Evolutionary conservation across 371 early-diverging fungal species (phyloP).

Genomic region (Umbelopsis sp.): DNA sequence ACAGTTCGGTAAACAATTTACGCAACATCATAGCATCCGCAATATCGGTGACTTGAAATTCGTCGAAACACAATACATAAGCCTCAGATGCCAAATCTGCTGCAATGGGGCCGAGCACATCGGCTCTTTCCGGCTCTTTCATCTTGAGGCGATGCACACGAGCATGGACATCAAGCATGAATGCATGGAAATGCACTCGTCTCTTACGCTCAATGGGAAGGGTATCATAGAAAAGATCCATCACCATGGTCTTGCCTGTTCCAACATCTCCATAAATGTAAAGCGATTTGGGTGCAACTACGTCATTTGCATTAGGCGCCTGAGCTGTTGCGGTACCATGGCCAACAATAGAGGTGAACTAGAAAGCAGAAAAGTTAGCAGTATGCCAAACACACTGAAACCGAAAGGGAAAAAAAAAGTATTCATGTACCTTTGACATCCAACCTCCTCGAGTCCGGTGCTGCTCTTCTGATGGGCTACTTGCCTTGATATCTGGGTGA

Average conservation of each 20-base stretch:
- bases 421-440: conserved; percentile 10
- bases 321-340: background rate
- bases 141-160: conserved; percentile 79
- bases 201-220: conserved; percentile 72
- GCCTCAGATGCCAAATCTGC: conserved; percentile 79
- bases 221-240: conserved; percentile 92
- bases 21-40: conserved; percentile 96
- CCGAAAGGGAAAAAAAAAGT: background rate
- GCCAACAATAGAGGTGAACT: conserved; percentile 8
- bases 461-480: background rate
- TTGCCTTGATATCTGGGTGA: conserved; percentile 2
- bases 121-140: conserved; percentile 46
- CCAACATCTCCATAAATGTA: conserved; percentile 87
- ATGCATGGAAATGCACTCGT: conserved; percentile 94
- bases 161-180: conserved; percentile 92
- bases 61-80: conserved; percentile 93
- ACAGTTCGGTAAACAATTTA: conserved; percentile 80
- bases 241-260: conserved; percentile 95
- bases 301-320: conserved; percentile 1
- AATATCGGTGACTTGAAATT: conserved; percentile 97
- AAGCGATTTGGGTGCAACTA: conserved; percentile 58
- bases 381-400: background rate
- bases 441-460: background rate
- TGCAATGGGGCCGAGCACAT: conserved; percentile 85
- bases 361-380: background rate